A percentile compares a stretch with the other conserved stretches of the same genome.
phyloP scores from a whole-genome alignment of 495 filamentous ascomycete species.

The Penicillium soppii region DNA sequence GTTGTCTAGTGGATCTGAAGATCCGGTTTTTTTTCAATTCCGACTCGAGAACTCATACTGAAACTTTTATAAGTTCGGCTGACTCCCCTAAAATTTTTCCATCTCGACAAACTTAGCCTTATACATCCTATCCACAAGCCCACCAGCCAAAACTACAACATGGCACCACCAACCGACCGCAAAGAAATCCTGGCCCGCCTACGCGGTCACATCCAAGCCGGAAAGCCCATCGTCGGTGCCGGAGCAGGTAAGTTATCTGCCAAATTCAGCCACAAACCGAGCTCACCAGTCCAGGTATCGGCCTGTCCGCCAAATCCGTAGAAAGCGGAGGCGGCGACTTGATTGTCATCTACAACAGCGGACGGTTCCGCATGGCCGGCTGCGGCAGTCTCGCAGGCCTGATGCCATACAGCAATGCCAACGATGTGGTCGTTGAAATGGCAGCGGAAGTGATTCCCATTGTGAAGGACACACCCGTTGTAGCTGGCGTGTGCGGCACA shows the following conservation, averaged over 20 bases:
- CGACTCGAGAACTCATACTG: too few relatives aligned
- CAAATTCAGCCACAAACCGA: background rate
- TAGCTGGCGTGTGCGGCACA: constrained; percentile 66
- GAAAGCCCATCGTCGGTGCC: constrained; percentile 61
- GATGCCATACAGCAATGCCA: constrained; percentile 72
- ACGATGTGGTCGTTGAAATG: constrained; percentile 68
- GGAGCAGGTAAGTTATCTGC: constrained; percentile 52
- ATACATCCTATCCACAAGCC: too few relatives aligned
- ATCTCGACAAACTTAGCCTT: too few relatives aligned
- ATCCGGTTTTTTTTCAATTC: too few relatives aligned
- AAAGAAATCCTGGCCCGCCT: constrained; percentile 56
- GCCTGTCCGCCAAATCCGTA: constrained; percentile 68
- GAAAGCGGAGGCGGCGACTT: constrained; percentile 66
- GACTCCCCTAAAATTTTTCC: too few relatives aligned
- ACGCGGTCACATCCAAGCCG: constrained; percentile 48
- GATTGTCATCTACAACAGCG: constrained; percentile 72
- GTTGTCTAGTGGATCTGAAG: too few relatives aligned
- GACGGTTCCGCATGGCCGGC: constrained; percentile 72
- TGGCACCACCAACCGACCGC: constrained; percentile 47
- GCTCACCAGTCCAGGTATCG: constrained; percentile 48
- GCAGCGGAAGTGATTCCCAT: constrained; percentile 58
- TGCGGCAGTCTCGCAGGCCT: constrained; percentile 67
- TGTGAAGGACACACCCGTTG: constrained; percentile 58
- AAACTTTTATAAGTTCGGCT: too few relatives aligned
- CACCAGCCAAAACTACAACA: constrained; percentile 1